These are phyloP conservation scores for Cylindrotheca fusiformis DNA, from an alignment of 108 stramenopile genomes.

Conservation along the genomic window DNA sequence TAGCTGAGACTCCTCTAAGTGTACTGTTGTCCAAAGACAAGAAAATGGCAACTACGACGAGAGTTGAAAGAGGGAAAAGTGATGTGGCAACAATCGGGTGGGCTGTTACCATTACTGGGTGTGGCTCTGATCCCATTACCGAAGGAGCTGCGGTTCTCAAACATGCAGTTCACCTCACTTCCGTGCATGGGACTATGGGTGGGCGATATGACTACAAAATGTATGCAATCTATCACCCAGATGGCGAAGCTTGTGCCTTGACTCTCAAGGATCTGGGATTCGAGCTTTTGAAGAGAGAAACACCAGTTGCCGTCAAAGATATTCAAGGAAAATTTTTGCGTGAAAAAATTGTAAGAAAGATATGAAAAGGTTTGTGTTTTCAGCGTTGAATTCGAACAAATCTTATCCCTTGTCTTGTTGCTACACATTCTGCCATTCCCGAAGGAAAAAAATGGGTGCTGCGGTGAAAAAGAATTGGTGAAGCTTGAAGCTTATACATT, in stretches of 20 bases:
- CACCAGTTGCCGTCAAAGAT: constrained; percentile 71
- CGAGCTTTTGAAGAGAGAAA: constrained; percentile 50
- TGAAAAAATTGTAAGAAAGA: constrained; percentile 40
- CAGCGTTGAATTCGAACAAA: too few species aligned
- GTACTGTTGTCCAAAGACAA: neutral
- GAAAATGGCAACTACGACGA: neutral
- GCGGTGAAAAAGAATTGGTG: constrained; percentile 92
- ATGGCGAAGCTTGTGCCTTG: constrained; percentile 51
- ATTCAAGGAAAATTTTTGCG: constrained; percentile 77
- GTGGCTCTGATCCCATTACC: constrained; percentile 59
- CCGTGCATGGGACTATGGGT: constrained; percentile 32
- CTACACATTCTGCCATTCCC: too few species aligned
- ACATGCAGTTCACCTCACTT: constrained; percentile 69
- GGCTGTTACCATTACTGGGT: constrained; percentile 82
- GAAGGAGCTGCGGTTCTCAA: constrained; percentile 78
- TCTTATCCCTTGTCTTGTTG: neutral
- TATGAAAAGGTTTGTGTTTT: too few species aligned
- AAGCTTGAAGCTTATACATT: constrained; percentile 95
- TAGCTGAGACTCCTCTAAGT: neutral
- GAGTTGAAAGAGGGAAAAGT: neutral
- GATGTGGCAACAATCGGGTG: constrained; percentile 58
- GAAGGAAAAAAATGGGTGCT: constrained; percentile 83
- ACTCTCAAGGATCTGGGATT: constrained; percentile 59
- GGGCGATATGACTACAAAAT: constrained; percentile 60
- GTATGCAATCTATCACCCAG: constrained; percentile 78